These are phyloP conservation scores for Epichloe brachyelytri DNA, from an alignment of 2,329 filamentous ascomycete genomes.

Conservation along the genomic window DNA sequence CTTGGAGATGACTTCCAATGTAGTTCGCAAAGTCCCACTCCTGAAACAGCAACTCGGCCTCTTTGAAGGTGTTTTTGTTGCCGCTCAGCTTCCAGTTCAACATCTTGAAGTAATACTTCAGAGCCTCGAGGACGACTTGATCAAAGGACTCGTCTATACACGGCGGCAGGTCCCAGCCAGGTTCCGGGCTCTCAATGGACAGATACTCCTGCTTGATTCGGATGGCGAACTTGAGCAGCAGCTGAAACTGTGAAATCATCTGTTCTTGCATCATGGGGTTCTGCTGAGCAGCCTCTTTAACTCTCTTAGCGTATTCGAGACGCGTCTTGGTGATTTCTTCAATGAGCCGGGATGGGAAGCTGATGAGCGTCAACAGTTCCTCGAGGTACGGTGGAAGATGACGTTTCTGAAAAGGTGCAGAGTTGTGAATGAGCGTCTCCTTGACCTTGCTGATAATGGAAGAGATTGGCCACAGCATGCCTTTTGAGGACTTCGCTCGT, in stretches of 20 bases:
- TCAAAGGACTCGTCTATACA: slow-evolving; percentile 97
- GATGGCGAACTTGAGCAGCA: slow-evolving; percentile 81
- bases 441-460: slow-evolving; percentile 90
- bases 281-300: slow-evolving; percentile 88
- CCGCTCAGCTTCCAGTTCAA: slow-evolving; percentile 94
- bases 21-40: slow-evolving; percentile 98
- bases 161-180: slow-evolving; percentile 88
- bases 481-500: slow-evolving; percentile 35
- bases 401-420: slow-evolving; percentile 69
- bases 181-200: slow-evolving; percentile 70
- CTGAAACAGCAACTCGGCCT: slow-evolving; percentile 91
- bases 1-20: slow-evolving; percentile 80
- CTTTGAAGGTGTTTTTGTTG: slow-evolving; percentile 99
- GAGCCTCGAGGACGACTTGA: slow-evolving; percentile 74
- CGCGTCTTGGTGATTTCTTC: slow-evolving; percentile 93
- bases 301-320: slow-evolving; percentile 81
- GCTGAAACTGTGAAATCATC: slow-evolving; percentile 94
- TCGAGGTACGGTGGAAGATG: slow-evolving; percentile 95
- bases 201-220: slow-evolving; percentile 85
- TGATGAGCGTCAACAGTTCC: slow-evolving; percentile 88
- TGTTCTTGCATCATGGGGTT: slow-evolving; percentile 92
- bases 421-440: slow-evolving; percentile 75
- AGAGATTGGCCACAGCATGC: slow-evolving; percentile 74
- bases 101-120: slow-evolving; percentile 98
- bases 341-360: slow-evolving; percentile 89